phyloP scores from a whole-genome alignment of 495 filamentous ascomycete species.

The Daldinia bambusicola region DNA sequence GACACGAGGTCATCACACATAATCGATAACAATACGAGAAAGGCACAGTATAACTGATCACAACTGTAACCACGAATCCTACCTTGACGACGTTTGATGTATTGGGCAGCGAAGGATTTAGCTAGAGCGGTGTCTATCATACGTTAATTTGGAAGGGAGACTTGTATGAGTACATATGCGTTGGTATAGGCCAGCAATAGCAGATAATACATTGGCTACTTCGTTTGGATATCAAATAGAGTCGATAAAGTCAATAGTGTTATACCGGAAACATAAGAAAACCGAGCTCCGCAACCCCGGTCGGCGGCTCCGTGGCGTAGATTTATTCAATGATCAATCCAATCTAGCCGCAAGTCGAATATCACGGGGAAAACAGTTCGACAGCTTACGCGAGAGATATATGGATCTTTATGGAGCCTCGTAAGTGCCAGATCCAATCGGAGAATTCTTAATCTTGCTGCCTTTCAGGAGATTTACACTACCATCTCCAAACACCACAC shows the following conservation, averaged over 20 bases:
- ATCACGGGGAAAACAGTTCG: slow-evolving; percentile 14
- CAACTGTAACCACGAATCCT: not conserved
- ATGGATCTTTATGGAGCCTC: slow-evolving; percentile 7
- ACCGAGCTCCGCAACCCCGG: not conserved
- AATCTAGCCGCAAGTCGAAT: slow-evolving; percentile 8
- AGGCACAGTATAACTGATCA: not conserved
- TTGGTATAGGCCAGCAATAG: not conserved
- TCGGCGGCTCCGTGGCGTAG: slow-evolving; percentile 9
- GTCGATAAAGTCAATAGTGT: not conserved
- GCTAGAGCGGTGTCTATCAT: not conserved
- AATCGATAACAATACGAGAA: slow-evolving; percentile 23
- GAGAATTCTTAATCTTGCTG: slow-evolving; percentile 9
- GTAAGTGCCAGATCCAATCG: slow-evolving; percentile 25
- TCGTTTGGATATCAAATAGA: not conserved
- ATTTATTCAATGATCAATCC: slow-evolving; percentile 22
- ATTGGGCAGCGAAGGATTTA: not conserved
- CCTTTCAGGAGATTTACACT: not conserved
- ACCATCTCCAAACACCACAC: not conserved
- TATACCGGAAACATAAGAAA: not conserved
- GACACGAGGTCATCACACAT: slow-evolving; percentile 21
- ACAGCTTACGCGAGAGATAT: not conserved
- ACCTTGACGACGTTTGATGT: slow-evolving; percentile 1
- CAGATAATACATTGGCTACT: not conserved
- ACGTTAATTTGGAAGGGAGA: not conserved
- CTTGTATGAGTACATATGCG: not conserved